Percentiles rank a stretch among this genome's conserved stretches.
phyloP scores from a whole-genome alignment of 805 yeast genomes.

The Metschnikowia aberdeeniae region DNA sequence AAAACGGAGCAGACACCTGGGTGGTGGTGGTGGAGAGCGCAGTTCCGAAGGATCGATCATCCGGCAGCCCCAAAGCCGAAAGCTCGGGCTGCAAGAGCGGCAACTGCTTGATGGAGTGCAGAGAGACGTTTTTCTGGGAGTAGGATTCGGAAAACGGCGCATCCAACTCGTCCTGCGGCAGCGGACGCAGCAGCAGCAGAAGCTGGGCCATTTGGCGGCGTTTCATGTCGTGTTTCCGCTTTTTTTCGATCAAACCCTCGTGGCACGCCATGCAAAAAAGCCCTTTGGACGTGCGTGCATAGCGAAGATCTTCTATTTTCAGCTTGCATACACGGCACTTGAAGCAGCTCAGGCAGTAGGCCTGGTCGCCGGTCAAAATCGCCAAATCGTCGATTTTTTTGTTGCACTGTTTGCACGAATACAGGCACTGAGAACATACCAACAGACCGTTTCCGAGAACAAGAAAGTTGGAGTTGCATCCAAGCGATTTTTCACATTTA shows the following conservation, averaged over 20 bases:
- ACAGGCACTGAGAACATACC: constrained; percentile 90
- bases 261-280: constrained; percentile 92
- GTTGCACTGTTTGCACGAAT: constrained; percentile 78
- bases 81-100: constrained; percentile 9
- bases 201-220: constrained; percentile 31
- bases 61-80: not conserved
- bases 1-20: not conserved
- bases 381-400: constrained; percentile 91
- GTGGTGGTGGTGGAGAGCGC: not conserved
- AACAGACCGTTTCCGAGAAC: constrained; percentile 91
- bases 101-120: constrained; percentile 11
- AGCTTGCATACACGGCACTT: constrained; percentile 83
- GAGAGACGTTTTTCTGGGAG: constrained; percentile 8
- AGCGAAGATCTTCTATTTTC: constrained; percentile 80
- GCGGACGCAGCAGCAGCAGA: constrained; percentile 23
- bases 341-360: constrained; percentile 88
- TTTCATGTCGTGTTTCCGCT: constrained; percentile 57
- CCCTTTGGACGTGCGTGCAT: constrained; percentile 91
- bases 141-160: constrained; percentile 44
- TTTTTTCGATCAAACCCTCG: constrained; percentile 71
- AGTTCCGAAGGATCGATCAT: not conserved
- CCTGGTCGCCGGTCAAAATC: constrained; percentile 90
- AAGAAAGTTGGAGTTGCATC: constrained; percentile 83
- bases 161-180: constrained; percentile 7
- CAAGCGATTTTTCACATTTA: constrained; percentile 71